Conservation (phyloP, 495 filamentous ascomycete species). For the Astrocystis sublimbata region DNA sequence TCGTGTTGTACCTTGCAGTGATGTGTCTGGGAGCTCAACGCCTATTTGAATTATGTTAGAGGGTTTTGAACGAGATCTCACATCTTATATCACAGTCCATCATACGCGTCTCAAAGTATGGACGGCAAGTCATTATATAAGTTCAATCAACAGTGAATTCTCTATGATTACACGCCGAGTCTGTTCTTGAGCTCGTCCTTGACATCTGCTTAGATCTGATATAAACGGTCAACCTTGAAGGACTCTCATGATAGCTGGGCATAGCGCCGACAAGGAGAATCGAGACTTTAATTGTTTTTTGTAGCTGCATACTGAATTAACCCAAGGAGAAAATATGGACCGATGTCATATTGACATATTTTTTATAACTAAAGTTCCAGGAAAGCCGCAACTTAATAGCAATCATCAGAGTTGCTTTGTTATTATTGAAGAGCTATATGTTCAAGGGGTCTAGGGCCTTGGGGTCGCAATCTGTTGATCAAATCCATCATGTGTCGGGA, state of each 20-base stretch:
- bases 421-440: neutral
- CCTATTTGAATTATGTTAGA: neutral
- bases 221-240: neutral
- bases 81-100: neutral
- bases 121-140: neutral
- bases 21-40: neutral
- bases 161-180: too few species aligned
- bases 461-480: neutral
- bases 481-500: neutral
- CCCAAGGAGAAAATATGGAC: slow-evolving; percentile 1
- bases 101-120: neutral
- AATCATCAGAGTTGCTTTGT: slow-evolving; percentile 7
- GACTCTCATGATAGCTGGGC: neutral
- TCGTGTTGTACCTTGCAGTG: neutral
- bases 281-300: neutral
- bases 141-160: too few species aligned
- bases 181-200: neutral
- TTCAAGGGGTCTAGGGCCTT: neutral
- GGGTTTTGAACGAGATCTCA: neutral
- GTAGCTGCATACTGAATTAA: neutral
- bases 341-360: too few species aligned
- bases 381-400: neutral
- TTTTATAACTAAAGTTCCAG: neutral
- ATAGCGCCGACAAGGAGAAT: neutral
- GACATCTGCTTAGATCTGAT: neutral